phyloP scores from a whole-genome alignment of 2,329 filamentous ascomycete species.

The Arthrobotrys iridis region DNA sequence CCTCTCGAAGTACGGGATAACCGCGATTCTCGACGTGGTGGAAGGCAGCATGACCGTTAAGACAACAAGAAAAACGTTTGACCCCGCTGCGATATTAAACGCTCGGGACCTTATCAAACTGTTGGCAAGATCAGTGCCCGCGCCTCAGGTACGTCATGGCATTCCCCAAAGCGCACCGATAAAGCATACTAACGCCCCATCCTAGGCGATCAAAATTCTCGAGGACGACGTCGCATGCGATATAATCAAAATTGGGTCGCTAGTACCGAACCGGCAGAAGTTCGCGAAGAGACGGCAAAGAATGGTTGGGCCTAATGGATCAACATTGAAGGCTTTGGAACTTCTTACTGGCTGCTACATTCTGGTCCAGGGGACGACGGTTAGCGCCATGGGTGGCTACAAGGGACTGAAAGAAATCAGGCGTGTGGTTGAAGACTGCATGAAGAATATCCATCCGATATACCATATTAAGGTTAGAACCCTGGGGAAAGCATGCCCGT shows the following conservation, averaged over 20 bases:
- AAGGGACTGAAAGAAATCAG: slow-evolving; percentile 94
- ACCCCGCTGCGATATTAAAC: slow-evolving; percentile 91
- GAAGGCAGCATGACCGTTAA: slow-evolving; percentile 97
- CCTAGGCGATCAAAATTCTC: slow-evolving; percentile 82
- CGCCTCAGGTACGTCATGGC: slow-evolving; percentile 70
- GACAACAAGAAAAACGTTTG: slow-evolving; percentile 89
- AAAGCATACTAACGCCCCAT: slow-evolving; percentile 53
- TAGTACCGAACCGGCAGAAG: slow-evolving; percentile 91
- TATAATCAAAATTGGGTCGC: slow-evolving; percentile 91
- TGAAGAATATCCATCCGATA: slow-evolving; percentile 89
- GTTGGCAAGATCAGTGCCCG: slow-evolving; percentile 87
- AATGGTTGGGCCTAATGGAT: slow-evolving; percentile 89
- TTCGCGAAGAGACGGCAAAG: slow-evolving; percentile 95
- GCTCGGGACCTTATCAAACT: slow-evolving; percentile 94
- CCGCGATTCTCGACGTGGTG: slow-evolving; percentile 90
- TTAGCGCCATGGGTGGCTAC: slow-evolving; percentile 88
- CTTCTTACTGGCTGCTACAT: slow-evolving; percentile 91
- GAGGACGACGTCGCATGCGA: slow-evolving; percentile 92
- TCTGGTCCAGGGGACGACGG: slow-evolving; percentile 95
- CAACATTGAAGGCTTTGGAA: slow-evolving; percentile 92
- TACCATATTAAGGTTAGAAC: slow-evolving; percentile 84
- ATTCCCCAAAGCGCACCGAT: slow-evolving; percentile 13
- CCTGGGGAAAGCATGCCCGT: not conserved
- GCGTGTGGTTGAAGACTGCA: slow-evolving; percentile 90
- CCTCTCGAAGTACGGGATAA: slow-evolving; percentile 86